Conservation (phyloP, 2,329 filamentous ascomycete species). For the Cordyceps pruinosa region DNA sequence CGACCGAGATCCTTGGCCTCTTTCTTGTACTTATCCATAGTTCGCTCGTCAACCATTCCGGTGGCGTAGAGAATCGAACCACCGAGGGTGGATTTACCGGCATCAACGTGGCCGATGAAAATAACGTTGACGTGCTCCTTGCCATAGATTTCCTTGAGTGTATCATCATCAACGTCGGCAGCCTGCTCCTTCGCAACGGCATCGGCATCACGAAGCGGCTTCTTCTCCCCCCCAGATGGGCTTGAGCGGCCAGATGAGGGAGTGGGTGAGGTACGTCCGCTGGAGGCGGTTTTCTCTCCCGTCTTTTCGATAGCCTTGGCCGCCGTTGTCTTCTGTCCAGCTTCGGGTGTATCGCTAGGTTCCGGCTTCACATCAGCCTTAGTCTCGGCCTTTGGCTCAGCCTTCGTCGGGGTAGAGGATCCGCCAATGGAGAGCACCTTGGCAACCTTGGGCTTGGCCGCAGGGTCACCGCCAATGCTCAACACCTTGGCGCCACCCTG, state of each 20-base stretch:
- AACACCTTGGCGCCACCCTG: conserved; percentile 63
- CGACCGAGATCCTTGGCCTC: conserved; percentile 94
- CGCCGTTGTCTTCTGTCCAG: conserved; percentile 77
- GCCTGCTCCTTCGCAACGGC: conserved; percentile 77
- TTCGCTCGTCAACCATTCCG: conserved; percentile 98
- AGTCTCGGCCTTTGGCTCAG: conserved; percentile 34
- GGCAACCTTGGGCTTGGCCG: conserved; percentile 44
- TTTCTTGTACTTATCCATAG: conserved; percentile 94
- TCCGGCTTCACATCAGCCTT: conserved; percentile 46
- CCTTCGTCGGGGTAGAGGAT: conserved; percentile 29
- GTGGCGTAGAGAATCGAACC: conserved; percentile 89
- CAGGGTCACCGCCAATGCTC: conserved; percentile 57
- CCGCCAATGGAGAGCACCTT: conserved; percentile 40
- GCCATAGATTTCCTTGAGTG: conserved; percentile 90
- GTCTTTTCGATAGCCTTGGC: conserved; percentile 89
- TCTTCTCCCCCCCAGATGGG: conserved; percentile 54
- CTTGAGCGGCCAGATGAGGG: conserved; percentile 81
- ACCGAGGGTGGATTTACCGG: conserved; percentile 93
- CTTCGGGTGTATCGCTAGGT: conserved; percentile 49
- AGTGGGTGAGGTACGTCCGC: conserved; percentile 70
- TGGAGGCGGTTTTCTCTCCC: conserved; percentile 52
- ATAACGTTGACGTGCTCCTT: conserved; percentile 93
- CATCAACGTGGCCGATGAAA: conserved; percentile 97
- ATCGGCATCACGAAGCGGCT: conserved; percentile 60
- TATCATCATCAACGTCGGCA: conserved; percentile 63